These are phyloP conservation scores for Cyberlindnera nakhonratchasimensis DNA, from an alignment of 805 yeast genomes.

Conservation along the genomic window DNA sequence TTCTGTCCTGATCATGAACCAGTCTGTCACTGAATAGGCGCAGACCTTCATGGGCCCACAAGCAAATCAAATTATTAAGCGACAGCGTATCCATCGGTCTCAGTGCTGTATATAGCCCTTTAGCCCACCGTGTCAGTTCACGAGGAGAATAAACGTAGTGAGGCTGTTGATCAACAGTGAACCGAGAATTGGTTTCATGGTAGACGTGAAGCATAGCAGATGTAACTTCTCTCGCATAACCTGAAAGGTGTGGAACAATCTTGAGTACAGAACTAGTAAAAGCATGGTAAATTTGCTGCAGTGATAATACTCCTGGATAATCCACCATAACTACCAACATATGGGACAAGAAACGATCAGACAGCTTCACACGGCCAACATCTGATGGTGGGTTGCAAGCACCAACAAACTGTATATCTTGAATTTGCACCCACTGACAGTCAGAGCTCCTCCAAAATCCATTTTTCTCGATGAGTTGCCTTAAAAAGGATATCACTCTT, in stretches of 20 bases:
- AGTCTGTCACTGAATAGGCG: conserved; percentile 77
- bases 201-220: conserved; percentile 67
- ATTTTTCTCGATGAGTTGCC: conserved; percentile 66
- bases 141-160: conserved; percentile 86
- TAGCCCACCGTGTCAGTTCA: conserved; percentile 83
- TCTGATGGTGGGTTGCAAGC: conserved; percentile 92
- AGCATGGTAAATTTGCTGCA: conserved; percentile 62
- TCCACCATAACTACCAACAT: conserved; percentile 67
- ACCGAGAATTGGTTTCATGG: conserved; percentile 36
- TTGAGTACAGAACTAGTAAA: conserved; percentile 56
- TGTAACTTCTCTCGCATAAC: conserved; percentile 50
- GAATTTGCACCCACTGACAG: conserved; percentile 61
- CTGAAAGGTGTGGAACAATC: conserved; percentile 56
- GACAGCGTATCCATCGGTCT: conserved; percentile 34
- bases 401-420: conserved; percentile 79
- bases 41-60: conserved; percentile 81
- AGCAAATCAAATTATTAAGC: conserved; percentile 46
- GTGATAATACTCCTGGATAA: conserved; percentile 65
- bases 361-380: conserved; percentile 61
- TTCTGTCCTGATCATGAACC: conserved; percentile 41
- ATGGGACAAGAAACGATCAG: conserved; percentile 64
- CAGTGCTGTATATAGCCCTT: conserved; percentile 62
- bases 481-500: conserved; percentile 60
- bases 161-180: conserved; percentile 38
- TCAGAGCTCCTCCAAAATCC: conserved; percentile 75